Evolutionary conservation across 2,329 filamentous ascomycete genomes (phyloP).

Genomic region (Penicillium sumatraense): DNA sequence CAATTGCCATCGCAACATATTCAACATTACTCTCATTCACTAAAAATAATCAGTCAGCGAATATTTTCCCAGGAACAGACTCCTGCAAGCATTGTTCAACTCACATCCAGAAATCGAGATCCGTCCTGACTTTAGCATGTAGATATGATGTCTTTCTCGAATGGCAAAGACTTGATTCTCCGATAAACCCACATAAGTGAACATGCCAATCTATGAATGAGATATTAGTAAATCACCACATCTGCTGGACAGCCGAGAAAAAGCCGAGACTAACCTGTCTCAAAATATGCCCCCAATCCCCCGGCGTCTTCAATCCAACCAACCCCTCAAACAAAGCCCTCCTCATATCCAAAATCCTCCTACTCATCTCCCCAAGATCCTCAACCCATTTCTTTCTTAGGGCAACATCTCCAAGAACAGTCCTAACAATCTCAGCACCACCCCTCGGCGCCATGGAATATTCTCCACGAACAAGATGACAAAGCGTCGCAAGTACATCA

Average conservation of each 20-base stretch:
- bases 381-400: conserved; percentile 16
- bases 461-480: conserved; percentile 21
- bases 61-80: not conserved
- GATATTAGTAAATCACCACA: too few relatives aligned
- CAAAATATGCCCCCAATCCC: conserved; percentile 23
- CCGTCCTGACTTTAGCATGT: conserved; percentile 24
- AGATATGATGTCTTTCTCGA: conserved; percentile 22
- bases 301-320: conserved; percentile 15
- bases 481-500: conserved; percentile 64
- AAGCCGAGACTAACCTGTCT: conserved; percentile 13
- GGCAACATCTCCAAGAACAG: conserved; percentile 9
- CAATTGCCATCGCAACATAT: conserved; percentile 20
- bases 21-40: conserved; percentile 23
- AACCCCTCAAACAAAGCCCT: conserved; percentile 19
- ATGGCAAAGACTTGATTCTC: conserved; percentile 18
- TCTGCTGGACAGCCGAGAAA: too few relatives aligned
- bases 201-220: conserved; percentile 28
- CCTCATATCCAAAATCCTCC: conserved; percentile 20
- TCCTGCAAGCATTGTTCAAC: not conserved
- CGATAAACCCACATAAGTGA: conserved; percentile 22
- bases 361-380: too few relatives aligned
- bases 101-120: conserved; percentile 26
- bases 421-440: conserved; percentile 24
- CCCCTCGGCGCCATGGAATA: conserved; percentile 23
- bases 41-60: not conserved